Conservation (phyloP, 169 alveolate genomes). For the Babesia bovis region DNA sequence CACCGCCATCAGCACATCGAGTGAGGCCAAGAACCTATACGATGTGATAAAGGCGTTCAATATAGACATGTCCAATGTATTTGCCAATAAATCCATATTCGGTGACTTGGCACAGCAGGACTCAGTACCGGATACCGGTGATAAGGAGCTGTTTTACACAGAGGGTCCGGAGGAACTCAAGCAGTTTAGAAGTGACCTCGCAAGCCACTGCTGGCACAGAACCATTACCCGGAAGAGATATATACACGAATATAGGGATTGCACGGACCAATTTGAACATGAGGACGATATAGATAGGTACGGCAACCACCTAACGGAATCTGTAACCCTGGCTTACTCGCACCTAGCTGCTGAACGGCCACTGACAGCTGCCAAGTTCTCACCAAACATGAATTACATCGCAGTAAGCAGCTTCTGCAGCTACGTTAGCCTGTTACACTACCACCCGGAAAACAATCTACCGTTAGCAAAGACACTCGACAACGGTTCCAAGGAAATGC, state of each 20-base stretch:
- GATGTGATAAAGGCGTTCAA: conserved; percentile 72
- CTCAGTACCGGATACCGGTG: conserved; percentile 50
- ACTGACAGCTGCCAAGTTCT: conserved; percentile 74
- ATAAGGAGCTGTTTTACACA: conserved; percentile 70
- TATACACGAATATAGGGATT: conserved; percentile 65
- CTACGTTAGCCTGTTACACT: conserved; percentile 61
- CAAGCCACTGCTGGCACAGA: conserved; percentile 41
- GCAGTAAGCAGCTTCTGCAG: conserved; percentile 60
- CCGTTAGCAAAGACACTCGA: conserved; percentile 60
- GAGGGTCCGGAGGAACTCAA: conserved; percentile 69
- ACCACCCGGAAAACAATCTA: conserved; percentile 58
- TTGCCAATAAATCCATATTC: conserved; percentile 54
- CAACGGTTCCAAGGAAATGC: conserved; percentile 71
- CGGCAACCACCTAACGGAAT: conserved; percentile 66
- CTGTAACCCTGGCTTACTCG: conserved; percentile 63
- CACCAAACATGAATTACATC: conserved; percentile 71
- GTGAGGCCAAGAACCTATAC: conserved; percentile 74
- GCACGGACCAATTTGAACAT: conserved; percentile 68
- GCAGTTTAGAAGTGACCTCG: conserved; percentile 62
- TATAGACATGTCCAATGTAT: conserved; percentile 74
- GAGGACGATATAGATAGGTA: conserved; percentile 68
- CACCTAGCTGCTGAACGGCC: conserved; percentile 80
- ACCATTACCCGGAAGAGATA: conserved; percentile 45
- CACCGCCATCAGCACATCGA: conserved; percentile 47
- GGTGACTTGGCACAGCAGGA: conserved; percentile 47